Base-by-base conservation (phyloP, 164 flowering plant genomes). In the Vitis labrusca region DNA sequence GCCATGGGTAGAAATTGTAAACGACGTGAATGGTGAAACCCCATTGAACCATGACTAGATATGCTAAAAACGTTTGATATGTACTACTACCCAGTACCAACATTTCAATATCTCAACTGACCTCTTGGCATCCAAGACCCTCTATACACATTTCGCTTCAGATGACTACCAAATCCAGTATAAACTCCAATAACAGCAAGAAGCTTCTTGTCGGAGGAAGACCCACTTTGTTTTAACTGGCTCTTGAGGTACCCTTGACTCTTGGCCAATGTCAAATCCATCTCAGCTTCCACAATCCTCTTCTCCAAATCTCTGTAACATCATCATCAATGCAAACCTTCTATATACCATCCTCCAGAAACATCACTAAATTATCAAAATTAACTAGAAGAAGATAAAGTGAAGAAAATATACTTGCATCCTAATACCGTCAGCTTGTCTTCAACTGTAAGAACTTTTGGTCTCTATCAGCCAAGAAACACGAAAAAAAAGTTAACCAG, bases 151-250 rank as follows among this genome's bases (percentile, higher is more conserved):
- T 89, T 96, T 55, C 98, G 75, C 63, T 78, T 90, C 83, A 91
- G 79, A 4, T 82, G 97, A 77, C 98, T 82, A 32, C 99, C 99
- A 84, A 96, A 96, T 44, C 95, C 94, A 44, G 97, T 89, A 81
- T 90, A 96, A 80, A 96, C 90, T 65, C 99, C 99, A 78, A 96
- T 88, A 63, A 96, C 97, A 71, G 99, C 97, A 71, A 96, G 94
- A 66, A 85, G 78, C 77, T 79, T 90, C 60, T 80, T 73, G 12
- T 74, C 77, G 17, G 92, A 81, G 27, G 83, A 73, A 70, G 89
- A 71, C 11, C 74, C 87, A 79, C 76, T 81, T 74, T 79, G 77
- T 59, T 68, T 77, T 71, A 81, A 59, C 53, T 84, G 84, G 78
- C 80, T 83, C 76, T 79, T 83, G 16, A 93, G 88, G 74, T 77